Base-by-base conservation (phyloP, 805 yeast species). In the Danielia reshetovae region DNA sequence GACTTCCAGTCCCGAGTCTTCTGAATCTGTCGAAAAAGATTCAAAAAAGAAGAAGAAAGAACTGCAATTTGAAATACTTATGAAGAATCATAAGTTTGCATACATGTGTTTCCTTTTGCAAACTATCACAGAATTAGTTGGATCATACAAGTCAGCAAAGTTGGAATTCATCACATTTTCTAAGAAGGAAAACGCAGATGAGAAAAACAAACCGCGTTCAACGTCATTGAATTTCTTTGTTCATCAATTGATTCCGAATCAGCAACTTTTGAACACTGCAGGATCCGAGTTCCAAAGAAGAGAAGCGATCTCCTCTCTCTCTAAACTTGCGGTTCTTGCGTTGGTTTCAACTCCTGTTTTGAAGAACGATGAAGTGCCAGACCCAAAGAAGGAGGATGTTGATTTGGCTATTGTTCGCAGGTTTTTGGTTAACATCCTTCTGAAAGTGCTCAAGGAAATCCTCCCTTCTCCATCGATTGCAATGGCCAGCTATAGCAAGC, bases 101-200 rank as follows among this genome's bases (percentile, higher is more conserved):
- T 81, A 84, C 48, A 76, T 79, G 39, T 72, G 81, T 28, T 88
- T 81, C 54, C 57, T 89, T 30, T 59, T 89, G 25, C 85, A 79
- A 45, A 60, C 77, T 0, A 57, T 88, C 25, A 71, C 79, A 0
- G 97, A 89, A 46, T 59, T 87, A 6, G 57, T 89, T 6, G 75
- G 80, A 2, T 84, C 96, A 2, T 89, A 88, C 54, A 82, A 80
- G 42, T 81, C 79, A 42, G 76, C 88, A 32, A 89, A 89, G 54
- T 70, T 84, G 32, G 96, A 88, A 48, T 83, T 89, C 49, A 61
- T 88, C 37, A 79, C 90, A 0, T 89, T 76, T 46, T 78, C 90
- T 2, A 81, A 79, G 65, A 78, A 79, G 53, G 54, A 39, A 40
- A 35, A 49, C 34, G 50, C 35, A 23, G 38, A 42, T 2, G 74